Conservation (phyloP, 129 eudicot genomes). For the Arctium lappa region DNA sequence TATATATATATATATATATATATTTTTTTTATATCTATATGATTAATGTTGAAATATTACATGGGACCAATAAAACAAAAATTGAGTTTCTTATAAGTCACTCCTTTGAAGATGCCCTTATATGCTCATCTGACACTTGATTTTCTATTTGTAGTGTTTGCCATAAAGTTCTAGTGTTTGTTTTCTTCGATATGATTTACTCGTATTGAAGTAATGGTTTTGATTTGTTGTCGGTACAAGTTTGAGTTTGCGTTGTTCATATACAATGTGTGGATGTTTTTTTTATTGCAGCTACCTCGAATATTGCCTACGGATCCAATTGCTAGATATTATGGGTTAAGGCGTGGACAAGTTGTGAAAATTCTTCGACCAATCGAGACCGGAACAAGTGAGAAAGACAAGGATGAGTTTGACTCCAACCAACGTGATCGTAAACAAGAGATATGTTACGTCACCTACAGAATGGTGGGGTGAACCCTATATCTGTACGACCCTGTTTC, state of each 20-base stretch:
- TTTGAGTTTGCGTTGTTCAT: neutral
- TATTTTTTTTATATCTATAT: too few species aligned
- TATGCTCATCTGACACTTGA: neutral
- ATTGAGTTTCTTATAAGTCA: too few species aligned
- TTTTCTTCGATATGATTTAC: neutral
- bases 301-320: constrained; percentile 24
- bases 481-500: neutral
- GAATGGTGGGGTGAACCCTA: constrained; percentile 22
- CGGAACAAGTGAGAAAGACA: constrained; percentile 34
- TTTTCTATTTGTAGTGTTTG: neutral
- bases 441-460: constrained; percentile 30
- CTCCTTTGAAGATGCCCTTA: too few species aligned
- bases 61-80: too few species aligned
- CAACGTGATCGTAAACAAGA: constrained; percentile 26
- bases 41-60: too few species aligned
- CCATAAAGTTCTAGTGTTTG: neutral
- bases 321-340: constrained; percentile 37
- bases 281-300: constrained; percentile 30
- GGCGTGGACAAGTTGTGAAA: constrained; percentile 37
- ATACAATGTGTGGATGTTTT: neutral
- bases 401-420: constrained; percentile 33
- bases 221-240: neutral
- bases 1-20: too few species aligned
- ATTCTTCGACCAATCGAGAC: constrained; percentile 36
- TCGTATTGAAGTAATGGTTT: neutral